Base-by-base conservation (phyloP, 2,329 filamentous ascomycete genomes). In the Microdochium paspali region DNA sequence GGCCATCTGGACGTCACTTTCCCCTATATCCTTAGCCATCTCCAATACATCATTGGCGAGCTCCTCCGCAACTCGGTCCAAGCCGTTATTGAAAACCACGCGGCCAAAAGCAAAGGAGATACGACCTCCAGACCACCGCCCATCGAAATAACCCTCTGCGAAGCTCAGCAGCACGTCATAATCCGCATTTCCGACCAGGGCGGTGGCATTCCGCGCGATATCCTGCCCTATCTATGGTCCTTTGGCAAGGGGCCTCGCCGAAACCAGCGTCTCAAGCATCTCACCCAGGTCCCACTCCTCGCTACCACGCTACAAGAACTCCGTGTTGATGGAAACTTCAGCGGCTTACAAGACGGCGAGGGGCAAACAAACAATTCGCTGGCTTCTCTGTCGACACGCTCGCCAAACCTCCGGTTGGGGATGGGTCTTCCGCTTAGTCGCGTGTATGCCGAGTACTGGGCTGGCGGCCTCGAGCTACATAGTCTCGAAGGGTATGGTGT, bases 361-460 rank as follows among this genome's bases (percentile, higher is more conserved):
- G 39, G 30, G 3, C 42, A 24, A 3, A 45, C 13, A 43, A 46
- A 18, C 28, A 45, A 23, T 46, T 95, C 90, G 1, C 72, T 98
- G 24, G 82, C 85, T 10, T 84, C 86, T 2, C 72, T 98, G 39
- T 88, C 88, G 1, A 86, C 83, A 49, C 77, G 93, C 30, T 88
- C 90, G 18, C 91, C 93, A 0, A 85, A 95, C 61, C 70, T 97
- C 51, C 80, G 89, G 10, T 74, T 98, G 1, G 93, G 93, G 3
- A 95, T 98, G 77, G 93, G 93, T 1, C 67, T 98, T 46, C 93
- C 93, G 0, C 83, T 98, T 68, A 95, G 90, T 58, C 80, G 89
- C 51, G 87, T 97, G 2, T 98, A 97, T 65, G 90, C 91, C 24
- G 91, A 97, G 66, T 97, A 97, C 66, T 98, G 93, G 93, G 93